Percentiles rank a stretch among this genome's conserved stretches.
These are phyloP conservation scores for Poa annua DNA, from an alignment of 176 grass and related monocot species.

Conservation along the genomic window DNA sequence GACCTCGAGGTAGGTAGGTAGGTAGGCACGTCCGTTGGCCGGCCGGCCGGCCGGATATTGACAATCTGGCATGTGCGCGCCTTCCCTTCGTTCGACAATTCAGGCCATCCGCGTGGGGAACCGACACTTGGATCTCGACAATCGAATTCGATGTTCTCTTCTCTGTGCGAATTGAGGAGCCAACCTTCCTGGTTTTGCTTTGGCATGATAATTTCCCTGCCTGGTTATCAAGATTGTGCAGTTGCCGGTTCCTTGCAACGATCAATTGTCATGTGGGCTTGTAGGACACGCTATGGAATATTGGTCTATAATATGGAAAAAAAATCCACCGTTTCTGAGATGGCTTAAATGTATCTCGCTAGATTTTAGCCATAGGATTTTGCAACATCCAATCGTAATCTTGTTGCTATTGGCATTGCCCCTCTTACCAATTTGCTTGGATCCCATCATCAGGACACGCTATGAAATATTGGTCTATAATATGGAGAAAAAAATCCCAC, in stretches of 20 bases:
- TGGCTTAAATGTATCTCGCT: background rate
- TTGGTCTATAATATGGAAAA: background rate
- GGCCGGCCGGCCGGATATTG: background rate
- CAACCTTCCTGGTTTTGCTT: background rate
- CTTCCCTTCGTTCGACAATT: background rate
- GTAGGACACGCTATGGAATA: background rate
- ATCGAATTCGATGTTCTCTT: background rate
- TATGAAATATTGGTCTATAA: background rate
- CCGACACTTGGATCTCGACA: background rate
- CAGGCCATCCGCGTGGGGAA: background rate
- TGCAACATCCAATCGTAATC: background rate
- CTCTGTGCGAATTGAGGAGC: background rate
- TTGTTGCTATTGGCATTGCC: background rate
- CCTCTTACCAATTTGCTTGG: background rate
- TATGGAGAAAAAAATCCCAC: background rate
- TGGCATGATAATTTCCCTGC: background rate
- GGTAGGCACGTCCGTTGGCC: background rate
- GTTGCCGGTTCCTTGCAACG: background rate
- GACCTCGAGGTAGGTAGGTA: background rate
- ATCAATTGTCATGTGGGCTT: background rate
- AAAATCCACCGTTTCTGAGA: background rate
- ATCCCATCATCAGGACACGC: background rate
- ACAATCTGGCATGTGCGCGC: background rate
- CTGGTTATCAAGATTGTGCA: background rate
- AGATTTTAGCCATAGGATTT: background rate